These are phyloP conservation scores for Hymenoscyphus linearis DNA, from an alignment of 2,329 filamentous ascomycete genomes.

Conservation along the genomic window DNA sequence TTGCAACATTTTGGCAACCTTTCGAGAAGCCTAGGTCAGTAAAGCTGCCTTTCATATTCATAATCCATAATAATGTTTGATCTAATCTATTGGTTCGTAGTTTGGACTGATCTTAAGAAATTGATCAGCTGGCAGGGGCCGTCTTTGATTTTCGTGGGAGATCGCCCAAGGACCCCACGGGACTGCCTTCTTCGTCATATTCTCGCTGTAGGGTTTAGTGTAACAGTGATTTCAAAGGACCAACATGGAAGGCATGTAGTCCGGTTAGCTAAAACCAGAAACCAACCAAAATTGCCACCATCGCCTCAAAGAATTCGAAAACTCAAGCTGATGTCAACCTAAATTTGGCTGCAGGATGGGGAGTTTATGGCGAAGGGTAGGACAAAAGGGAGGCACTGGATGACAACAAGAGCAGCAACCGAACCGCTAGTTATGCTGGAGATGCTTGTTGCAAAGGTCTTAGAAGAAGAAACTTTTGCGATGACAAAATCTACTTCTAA, in stretches of 20 bases:
- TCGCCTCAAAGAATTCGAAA: not conserved
- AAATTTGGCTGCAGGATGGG: not conserved
- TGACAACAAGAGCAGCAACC: not conserved
- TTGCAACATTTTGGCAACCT: not conserved
- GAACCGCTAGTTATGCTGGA: not conserved
- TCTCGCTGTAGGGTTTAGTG: not conserved
- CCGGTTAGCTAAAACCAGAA: not conserved
- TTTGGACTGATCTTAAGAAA: not conserved
- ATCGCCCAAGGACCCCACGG: not conserved
- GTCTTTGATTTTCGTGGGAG: slow-evolving; percentile 8
- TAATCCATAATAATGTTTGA: not conserved
- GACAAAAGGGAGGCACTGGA: not conserved
- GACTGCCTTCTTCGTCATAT: not conserved
- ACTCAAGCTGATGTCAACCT: not conserved
- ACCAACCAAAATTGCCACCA: not conserved
- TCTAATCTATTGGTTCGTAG: not conserved
- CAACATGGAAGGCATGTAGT: not conserved
- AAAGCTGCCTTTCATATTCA: not conserved
- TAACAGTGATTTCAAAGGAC: not conserved
- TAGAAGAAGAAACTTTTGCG: not conserved
- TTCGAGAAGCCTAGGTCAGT: not conserved
- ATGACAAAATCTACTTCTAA: no score
- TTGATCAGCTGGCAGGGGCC: slow-evolving; percentile 4
- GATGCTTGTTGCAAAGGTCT: not conserved
- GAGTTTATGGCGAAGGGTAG: not conserved